Evolutionary conservation across 331 rosid species (phyloP), one percentile per base, ranked within the genome.

Genomic region (Pyrus hybrid): DNA sequence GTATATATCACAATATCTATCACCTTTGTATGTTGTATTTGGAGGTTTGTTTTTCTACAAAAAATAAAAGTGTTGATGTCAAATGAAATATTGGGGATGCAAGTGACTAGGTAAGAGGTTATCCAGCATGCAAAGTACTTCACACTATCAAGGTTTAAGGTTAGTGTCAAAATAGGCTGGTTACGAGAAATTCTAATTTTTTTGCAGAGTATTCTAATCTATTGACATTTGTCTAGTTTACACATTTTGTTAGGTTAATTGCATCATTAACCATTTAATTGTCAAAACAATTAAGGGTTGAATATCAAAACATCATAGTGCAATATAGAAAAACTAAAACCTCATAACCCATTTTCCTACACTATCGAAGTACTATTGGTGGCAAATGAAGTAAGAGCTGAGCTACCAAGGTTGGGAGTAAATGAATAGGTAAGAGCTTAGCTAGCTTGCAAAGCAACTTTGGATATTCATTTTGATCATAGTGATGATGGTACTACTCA

Each of bases 21-120:
- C 80, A 75, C 82, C 72, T 85, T 78, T 86, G 82, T 81, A 75
- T 78, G 77, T 83, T 84, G 88, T 79, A 76, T 84, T 86, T 84
- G 90, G 88, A 84, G 76, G 35, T 41, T 82, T 82, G 73, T 66
- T 54, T 71, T 70, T 80, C 76, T 8, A 74, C 74, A 68, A 41
- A 37, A 37, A 10, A 41, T 41, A 10, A 37, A 9, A 3, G 45
- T 10, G 13, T 41, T 10, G 45, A 41, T 41, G 13, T 3, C 45
- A 10, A 41, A 72, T 72, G 43, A 20, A 49, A 49, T 49, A 49
- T 5, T 49, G n/a, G 56, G 54, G 56, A 13, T 10, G 66, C 13
- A 25, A 41, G 45, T 41, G 13, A 41, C 45, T 41, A 10, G 45
- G 45, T 11, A 10, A 41, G 57, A 41, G 45, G 18, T 51, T 51